Percentiles rank a stretch among this genome's conserved stretches.
These are phyloP conservation scores for Globisporangium yorkense DNA, from an alignment of 352 stramenopile species.

Conservation along the genomic window DNA sequence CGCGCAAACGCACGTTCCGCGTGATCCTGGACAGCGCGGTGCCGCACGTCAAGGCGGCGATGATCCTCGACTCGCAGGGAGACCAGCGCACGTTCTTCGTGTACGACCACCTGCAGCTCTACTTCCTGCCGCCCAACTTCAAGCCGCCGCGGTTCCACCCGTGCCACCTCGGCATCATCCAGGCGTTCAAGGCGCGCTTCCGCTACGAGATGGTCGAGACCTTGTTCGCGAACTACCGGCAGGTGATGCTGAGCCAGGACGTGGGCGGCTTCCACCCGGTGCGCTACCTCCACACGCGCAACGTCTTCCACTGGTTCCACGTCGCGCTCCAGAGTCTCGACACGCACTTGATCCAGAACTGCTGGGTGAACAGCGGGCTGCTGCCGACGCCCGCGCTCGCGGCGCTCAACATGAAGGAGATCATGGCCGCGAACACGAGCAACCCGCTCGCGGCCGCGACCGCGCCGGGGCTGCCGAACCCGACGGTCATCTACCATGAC, in stretches of 20 bases:
- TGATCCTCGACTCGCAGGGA: conserved; percentile 81
- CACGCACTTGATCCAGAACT: conserved; percentile 59
- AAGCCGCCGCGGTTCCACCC: conserved; percentile 67
- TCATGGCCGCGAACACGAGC: conserved; percentile 15
- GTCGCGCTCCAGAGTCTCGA: conserved; percentile 70
- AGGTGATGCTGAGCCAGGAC: conserved; percentile 39
- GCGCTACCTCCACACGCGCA: conserved; percentile 62
- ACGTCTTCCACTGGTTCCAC: conserved; percentile 84
- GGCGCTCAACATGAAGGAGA: conserved; percentile 58
- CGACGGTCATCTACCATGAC: conserved; percentile 41
- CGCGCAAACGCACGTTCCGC: conserved; percentile 72
- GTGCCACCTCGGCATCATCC: conserved; percentile 66
- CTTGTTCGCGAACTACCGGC: conserved; percentile 59
- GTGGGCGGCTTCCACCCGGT: conserved; percentile 30
- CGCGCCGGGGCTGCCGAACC: conserved; percentile 24
- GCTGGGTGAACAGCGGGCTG: conserved; percentile 70
- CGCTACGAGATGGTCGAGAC: conserved; percentile 76
- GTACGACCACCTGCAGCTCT: conserved; percentile 76
- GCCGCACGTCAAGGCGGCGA: conserved; percentile 79
- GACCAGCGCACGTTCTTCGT: conserved; percentile 86
- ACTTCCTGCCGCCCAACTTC: conserved; percentile 81
- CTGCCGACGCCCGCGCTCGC: conserved; percentile 60
- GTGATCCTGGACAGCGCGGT: conserved; percentile 79
- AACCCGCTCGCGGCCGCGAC: conserved; percentile 7
- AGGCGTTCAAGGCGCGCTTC: conserved; percentile 77